Conservation (phyloP, 345 rosid species). For the Eucalyptus marginata region DNA sequence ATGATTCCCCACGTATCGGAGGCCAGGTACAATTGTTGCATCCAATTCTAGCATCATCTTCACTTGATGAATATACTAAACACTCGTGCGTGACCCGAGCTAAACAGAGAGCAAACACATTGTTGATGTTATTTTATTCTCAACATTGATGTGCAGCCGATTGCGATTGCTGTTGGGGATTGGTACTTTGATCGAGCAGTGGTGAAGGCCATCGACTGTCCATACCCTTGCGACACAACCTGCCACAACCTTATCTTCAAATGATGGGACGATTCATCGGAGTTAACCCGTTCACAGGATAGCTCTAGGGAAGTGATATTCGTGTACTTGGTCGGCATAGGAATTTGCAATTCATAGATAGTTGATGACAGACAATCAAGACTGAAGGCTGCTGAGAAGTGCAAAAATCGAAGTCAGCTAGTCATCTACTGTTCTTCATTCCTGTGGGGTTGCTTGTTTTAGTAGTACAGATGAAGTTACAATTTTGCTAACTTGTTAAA, state of each 20-base stretch:
- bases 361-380: background rate
- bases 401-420: background rate
- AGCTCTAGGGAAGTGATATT: background rate
- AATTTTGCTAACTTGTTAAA: background rate
- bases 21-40: slow-evolving; percentile 42
- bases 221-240: slow-evolving; percentile 81
- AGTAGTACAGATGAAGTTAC: background rate
- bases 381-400: background rate
- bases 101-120: background rate
- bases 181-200: slow-evolving; percentile 79
- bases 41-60: background rate
- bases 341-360: background rate
- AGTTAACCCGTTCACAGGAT: background rate
- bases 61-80: background rate
- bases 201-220: slow-evolving; percentile 63
- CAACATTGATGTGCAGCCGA: slow-evolving; percentile 35
- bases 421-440: background rate
- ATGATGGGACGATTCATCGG: slow-evolving; percentile 5
- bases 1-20: slow-evolving; percentile 61
- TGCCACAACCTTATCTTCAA: slow-evolving; percentile 87
- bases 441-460: background rate
- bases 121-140: background rate
- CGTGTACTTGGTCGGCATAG: background rate
- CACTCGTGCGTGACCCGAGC: background rate
- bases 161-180: slow-evolving; percentile 84